Conservation (phyloP, 2,329 filamentous ascomycete species). For the Ampelomyces quisqualis region DNA sequence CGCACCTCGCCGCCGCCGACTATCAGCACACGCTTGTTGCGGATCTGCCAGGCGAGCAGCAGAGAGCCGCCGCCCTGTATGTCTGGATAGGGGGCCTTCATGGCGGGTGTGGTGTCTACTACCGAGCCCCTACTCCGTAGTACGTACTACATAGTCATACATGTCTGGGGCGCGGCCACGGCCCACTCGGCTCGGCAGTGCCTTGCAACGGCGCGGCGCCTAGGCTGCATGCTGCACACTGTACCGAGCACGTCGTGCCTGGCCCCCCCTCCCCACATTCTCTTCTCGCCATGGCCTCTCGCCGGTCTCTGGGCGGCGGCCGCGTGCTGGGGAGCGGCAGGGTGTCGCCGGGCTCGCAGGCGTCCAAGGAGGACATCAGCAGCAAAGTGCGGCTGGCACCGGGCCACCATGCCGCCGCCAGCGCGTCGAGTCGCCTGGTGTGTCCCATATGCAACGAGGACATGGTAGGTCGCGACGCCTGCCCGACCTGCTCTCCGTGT, state of each 20-base stretch:
- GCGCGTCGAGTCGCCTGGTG: slow-evolving; percentile 68
- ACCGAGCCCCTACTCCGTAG: no score
- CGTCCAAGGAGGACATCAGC: slow-evolving; percentile 73
- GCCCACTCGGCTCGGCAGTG: slow-evolving; percentile 15
- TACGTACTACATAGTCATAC: no score
- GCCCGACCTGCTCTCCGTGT: slow-evolving; percentile 5
- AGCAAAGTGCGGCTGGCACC: slow-evolving; percentile 75
- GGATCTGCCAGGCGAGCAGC: slow-evolving; percentile 94
- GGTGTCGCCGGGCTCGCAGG: slow-evolving; percentile 73
- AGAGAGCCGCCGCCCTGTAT: slow-evolving; percentile 89
- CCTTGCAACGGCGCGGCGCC: slow-evolving; percentile 13
- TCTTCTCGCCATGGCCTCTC: slow-evolving; percentile 39
- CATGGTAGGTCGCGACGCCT: slow-evolving; percentile 65
- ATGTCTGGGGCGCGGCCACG: slow-evolving; percentile 19
- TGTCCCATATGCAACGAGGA: slow-evolving; percentile 99
- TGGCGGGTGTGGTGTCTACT: slow-evolving; percentile 37
- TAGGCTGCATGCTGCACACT: slow-evolving; percentile 8
- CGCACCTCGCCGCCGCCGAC: slow-evolving; percentile 91
- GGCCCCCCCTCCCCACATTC: slow-evolving; percentile 17
- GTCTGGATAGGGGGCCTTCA: slow-evolving; percentile 66
- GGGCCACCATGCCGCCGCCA: slow-evolving; percentile 57
- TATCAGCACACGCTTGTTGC: slow-evolving; percentile 84
- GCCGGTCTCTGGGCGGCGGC: slow-evolving; percentile 80
- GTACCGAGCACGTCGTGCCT: slow-evolving; percentile 3
- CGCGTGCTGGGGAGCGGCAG: slow-evolving; percentile 86